phyloP scores from a whole-genome alignment of 192 early-diverging fungal species.

The Coemansia sp. region DNA sequence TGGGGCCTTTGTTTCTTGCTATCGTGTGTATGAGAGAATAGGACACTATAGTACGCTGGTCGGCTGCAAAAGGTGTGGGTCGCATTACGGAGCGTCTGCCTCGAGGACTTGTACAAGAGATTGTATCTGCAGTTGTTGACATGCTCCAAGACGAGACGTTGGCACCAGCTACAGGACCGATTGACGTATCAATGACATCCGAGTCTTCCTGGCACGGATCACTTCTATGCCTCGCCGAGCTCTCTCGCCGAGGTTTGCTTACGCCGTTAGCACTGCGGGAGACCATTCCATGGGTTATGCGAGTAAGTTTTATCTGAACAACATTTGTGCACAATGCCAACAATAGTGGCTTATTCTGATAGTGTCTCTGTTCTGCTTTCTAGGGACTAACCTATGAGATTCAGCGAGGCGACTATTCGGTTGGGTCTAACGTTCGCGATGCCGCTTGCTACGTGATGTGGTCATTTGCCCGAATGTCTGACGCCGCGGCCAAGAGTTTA shows the following conservation, averaged over 20 bases:
- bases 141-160: slow-evolving; percentile 84
- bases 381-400: slow-evolving; percentile 87
- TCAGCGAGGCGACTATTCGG: slow-evolving; percentile 83
- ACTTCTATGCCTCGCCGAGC: slow-evolving; percentile 87
- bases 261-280: slow-evolving; percentile 68
- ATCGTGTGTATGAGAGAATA: slow-evolving; percentile 12
- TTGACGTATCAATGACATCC: slow-evolving; percentile 74
- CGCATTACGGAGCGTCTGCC: slow-evolving; percentile 82
- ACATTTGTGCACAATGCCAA: neutral
- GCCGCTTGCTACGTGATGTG: slow-evolving; percentile 97
- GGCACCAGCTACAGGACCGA: slow-evolving; percentile 36
- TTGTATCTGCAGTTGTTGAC: slow-evolving; percentile 74
- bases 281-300: slow-evolving; percentile 78
- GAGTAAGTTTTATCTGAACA: slow-evolving; percentile 32
- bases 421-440: slow-evolving; percentile 93
- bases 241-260: slow-evolving; percentile 83
- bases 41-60: slow-evolving; percentile 95
- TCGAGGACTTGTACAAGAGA: slow-evolving; percentile 76
- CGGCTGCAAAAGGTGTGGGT: slow-evolving; percentile 94
- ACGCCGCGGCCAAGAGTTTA: slow-evolving; percentile 55
- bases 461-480: slow-evolving; percentile 94
- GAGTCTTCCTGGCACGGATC: slow-evolving; percentile 96
- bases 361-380: slow-evolving; percentile 10
- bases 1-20: slow-evolving; percentile 7
- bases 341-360: slow-evolving; percentile 1